These are phyloP conservation scores for Pseudocercospora eumusae DNA, from an alignment of 2,329 filamentous ascomycete species.

Conservation along the genomic window DNA sequence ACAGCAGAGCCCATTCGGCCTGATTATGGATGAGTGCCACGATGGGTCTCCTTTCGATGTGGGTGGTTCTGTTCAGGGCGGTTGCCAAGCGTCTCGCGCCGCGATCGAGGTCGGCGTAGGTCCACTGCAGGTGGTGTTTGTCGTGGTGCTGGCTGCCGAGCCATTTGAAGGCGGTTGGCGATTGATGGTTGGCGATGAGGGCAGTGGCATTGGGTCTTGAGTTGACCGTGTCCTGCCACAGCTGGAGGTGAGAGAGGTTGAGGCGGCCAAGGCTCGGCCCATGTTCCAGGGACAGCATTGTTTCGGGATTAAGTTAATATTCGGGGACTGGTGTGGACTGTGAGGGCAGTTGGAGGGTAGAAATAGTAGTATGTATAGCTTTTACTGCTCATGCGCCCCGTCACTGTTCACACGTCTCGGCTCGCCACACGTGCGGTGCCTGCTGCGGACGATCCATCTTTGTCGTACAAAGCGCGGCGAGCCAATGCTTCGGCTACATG, in stretches of 20 bases:
- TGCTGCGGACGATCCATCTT: conserved; percentile 10
- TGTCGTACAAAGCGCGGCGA: conserved; percentile 19
- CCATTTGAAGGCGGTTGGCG: conserved; percentile 35
- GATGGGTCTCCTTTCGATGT: conserved; percentile 37
- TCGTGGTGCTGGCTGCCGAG: conserved; percentile 35
- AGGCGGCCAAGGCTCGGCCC: conserved; percentile 32
- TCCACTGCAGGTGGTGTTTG: conserved; percentile 36
- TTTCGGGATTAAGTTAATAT: too few relatives aligned
- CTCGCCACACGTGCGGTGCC: conserved; percentile 22
- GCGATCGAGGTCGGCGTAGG: conserved; percentile 38
- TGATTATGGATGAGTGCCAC: conserved; percentile 38
- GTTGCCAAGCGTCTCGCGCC: conserved; percentile 37
- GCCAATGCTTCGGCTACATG: conserved; percentile 15
- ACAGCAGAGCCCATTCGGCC: conserved; percentile 40
- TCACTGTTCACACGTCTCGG: conserved; percentile 12
- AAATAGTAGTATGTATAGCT: conserved; percentile 29
- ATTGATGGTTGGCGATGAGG: conserved; percentile 37
- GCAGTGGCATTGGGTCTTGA: conserved; percentile 35
- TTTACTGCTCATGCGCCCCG: conserved; percentile 25
- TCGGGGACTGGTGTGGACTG: too few relatives aligned
- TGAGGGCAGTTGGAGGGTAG: too few relatives aligned
- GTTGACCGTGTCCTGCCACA: conserved; percentile 38
- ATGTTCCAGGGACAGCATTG: conserved; percentile 31
- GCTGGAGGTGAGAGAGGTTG: conserved; percentile 35
- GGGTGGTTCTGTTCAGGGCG: conserved; percentile 35